Evolutionary conservation across 805 yeast genomes (phyloP).

Genomic region (Candida chauliodis): DNA sequence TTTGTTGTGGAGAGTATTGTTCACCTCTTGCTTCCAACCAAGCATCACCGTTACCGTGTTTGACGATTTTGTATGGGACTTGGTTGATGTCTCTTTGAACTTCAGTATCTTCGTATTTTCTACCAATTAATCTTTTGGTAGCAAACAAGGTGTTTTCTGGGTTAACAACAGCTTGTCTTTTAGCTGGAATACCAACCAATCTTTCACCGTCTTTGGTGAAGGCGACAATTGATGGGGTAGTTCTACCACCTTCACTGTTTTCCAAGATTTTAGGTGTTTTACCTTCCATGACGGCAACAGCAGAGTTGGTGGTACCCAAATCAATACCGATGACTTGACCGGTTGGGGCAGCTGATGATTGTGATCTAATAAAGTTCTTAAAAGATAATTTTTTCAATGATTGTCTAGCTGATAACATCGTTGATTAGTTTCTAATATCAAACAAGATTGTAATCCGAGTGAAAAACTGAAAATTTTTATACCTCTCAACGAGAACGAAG

Average conservation of each 20-base stretch:
- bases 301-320: constrained; percentile 86
- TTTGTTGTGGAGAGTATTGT: constrained; percentile 89
- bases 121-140: constrained; percentile 91
- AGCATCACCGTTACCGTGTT: constrained; percentile 92
- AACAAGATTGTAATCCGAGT: not conserved
- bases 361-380: constrained; percentile 21
- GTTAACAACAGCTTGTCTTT: constrained; percentile 93
- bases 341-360: constrained; percentile 31
- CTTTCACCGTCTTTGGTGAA: constrained; percentile 90
- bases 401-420: constrained; percentile 43
- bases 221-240: constrained; percentile 94
- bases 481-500: not conserved
- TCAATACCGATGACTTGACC: constrained; percentile 79
- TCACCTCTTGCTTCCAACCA: constrained; percentile 91
- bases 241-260: constrained; percentile 69
- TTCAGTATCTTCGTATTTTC: constrained; percentile 84
- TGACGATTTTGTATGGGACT: constrained; percentile 87
- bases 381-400: constrained; percentile 30
- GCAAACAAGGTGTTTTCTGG: constrained; percentile 93
- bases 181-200: constrained; percentile 91
- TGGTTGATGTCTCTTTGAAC: constrained; percentile 85
- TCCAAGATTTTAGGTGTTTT: constrained; percentile 73
- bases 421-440: not conserved
- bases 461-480: constrained; percentile 7
- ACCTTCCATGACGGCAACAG: constrained; percentile 83